These are phyloP conservation scores for Tetracladium maxilliforme DNA, from an alignment of 2,329 filamentous ascomycete species.

Conservation along the genomic window DNA sequence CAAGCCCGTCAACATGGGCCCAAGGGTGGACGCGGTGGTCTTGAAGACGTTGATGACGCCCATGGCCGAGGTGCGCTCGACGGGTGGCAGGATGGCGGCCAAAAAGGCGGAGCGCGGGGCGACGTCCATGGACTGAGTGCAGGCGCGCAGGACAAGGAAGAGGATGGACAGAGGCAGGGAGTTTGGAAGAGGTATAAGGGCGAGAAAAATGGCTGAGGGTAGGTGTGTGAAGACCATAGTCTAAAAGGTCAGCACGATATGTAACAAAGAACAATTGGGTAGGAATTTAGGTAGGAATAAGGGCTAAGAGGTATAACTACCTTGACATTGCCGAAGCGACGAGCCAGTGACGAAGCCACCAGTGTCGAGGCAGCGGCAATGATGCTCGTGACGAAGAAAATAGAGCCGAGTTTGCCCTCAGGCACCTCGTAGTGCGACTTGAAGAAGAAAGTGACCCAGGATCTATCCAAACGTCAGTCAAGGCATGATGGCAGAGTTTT, in stretches of 20 bases:
- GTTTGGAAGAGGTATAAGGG: constrained; percentile 43
- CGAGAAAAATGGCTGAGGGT: constrained; percentile 50
- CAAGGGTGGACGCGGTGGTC: constrained; percentile 45
- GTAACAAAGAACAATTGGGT: constrained; percentile 10
- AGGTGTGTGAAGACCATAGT: constrained; percentile 68
- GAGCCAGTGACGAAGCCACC: constrained; percentile 36
- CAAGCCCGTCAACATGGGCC: constrained; percentile 49
- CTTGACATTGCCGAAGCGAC: constrained; percentile 46
- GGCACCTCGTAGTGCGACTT: constrained; percentile 29
- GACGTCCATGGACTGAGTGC: constrained; percentile 53
- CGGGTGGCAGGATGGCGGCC: constrained; percentile 44
- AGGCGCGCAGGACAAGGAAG: constrained; percentile 47
- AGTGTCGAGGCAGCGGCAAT: constrained; percentile 35
- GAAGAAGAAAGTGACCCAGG: constrained; percentile 45
- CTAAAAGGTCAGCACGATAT: constrained; percentile 17
- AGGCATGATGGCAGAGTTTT: constrained; percentile 23
- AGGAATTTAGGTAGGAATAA: constrained; percentile 13
- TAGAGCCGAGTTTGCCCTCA: constrained; percentile 32
- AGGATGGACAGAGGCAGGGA: constrained; percentile 36
- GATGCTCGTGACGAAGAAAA: constrained; percentile 38
- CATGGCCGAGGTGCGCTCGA: constrained; percentile 58
- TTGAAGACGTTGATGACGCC: constrained; percentile 57
- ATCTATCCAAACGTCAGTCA: constrained; percentile 27
- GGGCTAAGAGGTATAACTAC: constrained; percentile 19
- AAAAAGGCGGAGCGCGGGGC: constrained; percentile 58